Percentiles rank a stretch among this genome's conserved stretches.
Conservation (phyloP, 495 filamentous ascomycete genomes). For the Aspergillus incahuasiensis region DNA sequence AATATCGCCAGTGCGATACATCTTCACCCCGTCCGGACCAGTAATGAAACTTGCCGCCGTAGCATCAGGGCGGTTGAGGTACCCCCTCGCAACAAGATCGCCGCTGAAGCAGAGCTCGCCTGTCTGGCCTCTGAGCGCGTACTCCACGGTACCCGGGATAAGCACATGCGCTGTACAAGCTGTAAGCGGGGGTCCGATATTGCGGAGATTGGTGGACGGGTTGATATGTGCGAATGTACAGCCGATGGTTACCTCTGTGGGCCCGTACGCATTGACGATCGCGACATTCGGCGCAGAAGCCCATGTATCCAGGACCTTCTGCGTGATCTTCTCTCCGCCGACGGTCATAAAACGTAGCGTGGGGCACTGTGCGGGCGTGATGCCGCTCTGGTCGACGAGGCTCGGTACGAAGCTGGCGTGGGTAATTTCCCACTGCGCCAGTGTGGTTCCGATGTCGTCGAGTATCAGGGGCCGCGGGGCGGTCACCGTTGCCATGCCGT, state of each 20-base stretch:
- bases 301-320: slow-evolving; percentile 45
- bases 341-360: slow-evolving; percentile 36
- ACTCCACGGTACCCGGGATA: slow-evolving; percentile 58
- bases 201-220: slow-evolving; percentile 65
- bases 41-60: slow-evolving; percentile 32
- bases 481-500: slow-evolving; percentile 32
- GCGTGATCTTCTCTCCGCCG: slow-evolving; percentile 44
- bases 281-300: slow-evolving; percentile 28
- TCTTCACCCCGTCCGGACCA: slow-evolving; percentile 33
- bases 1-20: slow-evolving; percentile 48
- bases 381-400: slow-evolving; percentile 25
- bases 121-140: slow-evolving; percentile 70
- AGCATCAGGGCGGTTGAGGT: slow-evolving; percentile 67
- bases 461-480: slow-evolving; percentile 29
- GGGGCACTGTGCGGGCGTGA: slow-evolving; percentile 25
- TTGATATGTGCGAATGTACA: slow-evolving; percentile 73
- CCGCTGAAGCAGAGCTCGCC: slow-evolving; percentile 88
- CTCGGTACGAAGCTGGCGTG: slow-evolving; percentile 52
- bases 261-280: slow-evolving; percentile 60
- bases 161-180: slow-evolving; percentile 81
- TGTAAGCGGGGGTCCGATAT: slow-evolving; percentile 78
- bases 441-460: slow-evolving; percentile 27
- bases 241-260: slow-evolving; percentile 88
- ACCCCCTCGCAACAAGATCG: slow-evolving; percentile 80
- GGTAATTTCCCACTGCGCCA: slow-evolving; percentile 68